Base-by-base conservation (phyloP, 345 rosid species). In the Mercurialis annua region DNA sequence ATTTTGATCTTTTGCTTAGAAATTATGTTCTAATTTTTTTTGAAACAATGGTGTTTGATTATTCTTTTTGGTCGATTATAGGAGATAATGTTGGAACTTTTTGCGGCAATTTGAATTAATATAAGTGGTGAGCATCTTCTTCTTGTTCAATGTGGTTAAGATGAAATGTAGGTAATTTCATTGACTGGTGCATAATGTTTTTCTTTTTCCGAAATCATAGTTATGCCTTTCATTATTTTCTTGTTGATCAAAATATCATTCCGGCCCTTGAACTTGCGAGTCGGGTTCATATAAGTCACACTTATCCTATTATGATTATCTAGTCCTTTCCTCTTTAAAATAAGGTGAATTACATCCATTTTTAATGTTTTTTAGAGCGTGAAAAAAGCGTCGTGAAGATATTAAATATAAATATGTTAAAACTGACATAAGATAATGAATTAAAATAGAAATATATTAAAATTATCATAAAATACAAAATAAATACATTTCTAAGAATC, bases 1-100 rank as follows among this genome's bases (percentile, higher is more conserved):
- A 71, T 71, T 38, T 12, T 49, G 70, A 62, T n/a, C 42, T 15
- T 2, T n/a, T n/a, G n/a, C n/a, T n/a, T n/a, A n/a, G n/a, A 2
- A 63, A 7, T 11, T 24, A 10, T 27, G 1, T 26, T 7, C 3
- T 62, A 17, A 15, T 18, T 36, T 17, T 17, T 2, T 21, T 54
- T 23, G 36, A 24, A 42, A 66, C 10, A 24, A 21, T 40, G 46
- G 10, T 30, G 12, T 24, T 17, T 42, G 30, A 60, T 24, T 18
- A 60, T 61, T 33, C 43, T 33, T 33, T 40, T 9, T 59, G n/a
- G 29, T 36, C 1, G 15, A 59, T 59, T 10, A 59, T 16, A 23
- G 47, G 49, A 38, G 24, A 1, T 27, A 38, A 59, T 38, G 12
- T 26, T 36, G 10, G 15, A 44, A 62, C n/a, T 10, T 12, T 46